These are phyloP conservation scores for Cercophora samala DNA, from an alignment of 495 filamentous ascomycete species.

Conservation along the genomic window DNA sequence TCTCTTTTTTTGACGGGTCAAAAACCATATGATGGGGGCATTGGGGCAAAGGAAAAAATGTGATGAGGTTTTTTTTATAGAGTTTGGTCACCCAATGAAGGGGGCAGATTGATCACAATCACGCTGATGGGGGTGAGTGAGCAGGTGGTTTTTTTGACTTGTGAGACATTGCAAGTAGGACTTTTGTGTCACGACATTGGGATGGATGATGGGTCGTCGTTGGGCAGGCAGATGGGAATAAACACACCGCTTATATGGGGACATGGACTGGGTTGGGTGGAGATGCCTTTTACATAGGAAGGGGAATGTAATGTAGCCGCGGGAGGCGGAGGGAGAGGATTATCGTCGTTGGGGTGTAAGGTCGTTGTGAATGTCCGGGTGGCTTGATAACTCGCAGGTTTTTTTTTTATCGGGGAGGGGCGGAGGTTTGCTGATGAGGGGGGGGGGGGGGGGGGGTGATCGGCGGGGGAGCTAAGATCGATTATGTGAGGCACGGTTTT, in stretches of 20 bases:
- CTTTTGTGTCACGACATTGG: too few relatives aligned
- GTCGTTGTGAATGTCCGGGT: neutral
- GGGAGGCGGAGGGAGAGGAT: neutral
- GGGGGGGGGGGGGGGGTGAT: neutral
- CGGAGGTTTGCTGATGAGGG: neutral
- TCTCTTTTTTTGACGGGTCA: neutral
- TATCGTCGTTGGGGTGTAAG: neutral
- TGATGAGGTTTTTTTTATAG: neutral
- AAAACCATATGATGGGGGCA: neutral
- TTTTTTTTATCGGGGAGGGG: neutral
- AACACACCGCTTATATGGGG: neutral
- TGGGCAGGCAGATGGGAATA: neutral
- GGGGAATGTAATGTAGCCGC: neutral
- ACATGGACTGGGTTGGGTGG: neutral
- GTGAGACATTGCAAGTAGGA: neutral
- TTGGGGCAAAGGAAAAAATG: neutral
- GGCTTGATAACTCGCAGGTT: slow-evolving; percentile 1
- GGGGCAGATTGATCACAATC: neutral
- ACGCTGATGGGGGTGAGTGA: neutral
- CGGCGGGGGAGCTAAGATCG: neutral
- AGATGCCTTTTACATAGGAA: neutral
- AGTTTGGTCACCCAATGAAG: neutral
- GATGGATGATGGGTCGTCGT: neutral
- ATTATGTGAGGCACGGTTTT: neutral
- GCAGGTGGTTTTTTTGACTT: neutral